Evolutionary conservation across 768 basidiomycete genomes (phyloP).

Genomic region (Hygrocybe punicea): DNA sequence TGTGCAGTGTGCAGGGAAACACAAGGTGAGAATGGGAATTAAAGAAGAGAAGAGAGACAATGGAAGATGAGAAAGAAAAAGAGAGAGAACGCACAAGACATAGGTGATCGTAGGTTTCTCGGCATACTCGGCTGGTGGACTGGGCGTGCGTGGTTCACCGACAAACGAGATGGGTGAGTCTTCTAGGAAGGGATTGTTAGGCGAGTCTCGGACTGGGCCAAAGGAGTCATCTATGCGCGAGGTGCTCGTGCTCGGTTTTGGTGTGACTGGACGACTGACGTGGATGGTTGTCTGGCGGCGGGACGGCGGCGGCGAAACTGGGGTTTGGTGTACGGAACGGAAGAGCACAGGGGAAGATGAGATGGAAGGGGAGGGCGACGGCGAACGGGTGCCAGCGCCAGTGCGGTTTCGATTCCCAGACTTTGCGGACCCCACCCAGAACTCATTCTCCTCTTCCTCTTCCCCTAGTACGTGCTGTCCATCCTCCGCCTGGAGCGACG

Average conservation of each 20-base stretch:
- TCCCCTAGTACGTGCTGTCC: background rate
- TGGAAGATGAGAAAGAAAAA: background rate
- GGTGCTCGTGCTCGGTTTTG: slow-evolving; percentile 14
- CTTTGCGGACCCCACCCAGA: slow-evolving; percentile 28
- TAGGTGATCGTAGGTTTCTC: slow-evolving; percentile 66
- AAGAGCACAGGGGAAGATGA: slow-evolving; percentile 29
- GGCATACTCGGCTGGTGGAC: slow-evolving; percentile 24
- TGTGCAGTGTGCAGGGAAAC: too few species aligned
- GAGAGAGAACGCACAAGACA: slow-evolving; percentile 58
- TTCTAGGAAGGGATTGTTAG: slow-evolving; percentile 65
- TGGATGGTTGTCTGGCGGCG: slow-evolving; percentile 40
- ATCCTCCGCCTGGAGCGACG: background rate
- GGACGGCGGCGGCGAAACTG: slow-evolving; percentile 67
- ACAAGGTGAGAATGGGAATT: background rate
- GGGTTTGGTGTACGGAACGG: slow-evolving; percentile 40
- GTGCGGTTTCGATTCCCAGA: slow-evolving; percentile 52
- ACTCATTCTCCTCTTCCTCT: slow-evolving; percentile 21
- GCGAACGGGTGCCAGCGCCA: slow-evolving; percentile 6
- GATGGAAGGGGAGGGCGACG: background rate
- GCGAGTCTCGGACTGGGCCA: slow-evolving; percentile 53
- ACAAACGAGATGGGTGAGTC: slow-evolving; percentile 33
- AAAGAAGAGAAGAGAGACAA: slow-evolving; percentile 3
- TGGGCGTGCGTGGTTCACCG: slow-evolving; percentile 38
- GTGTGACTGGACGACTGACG: slow-evolving; percentile 22
- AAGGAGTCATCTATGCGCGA: slow-evolving; percentile 11